Conservation (phyloP, 2,329 filamentous ascomycete genomes). For the Diplodia sapinea region DNA sequence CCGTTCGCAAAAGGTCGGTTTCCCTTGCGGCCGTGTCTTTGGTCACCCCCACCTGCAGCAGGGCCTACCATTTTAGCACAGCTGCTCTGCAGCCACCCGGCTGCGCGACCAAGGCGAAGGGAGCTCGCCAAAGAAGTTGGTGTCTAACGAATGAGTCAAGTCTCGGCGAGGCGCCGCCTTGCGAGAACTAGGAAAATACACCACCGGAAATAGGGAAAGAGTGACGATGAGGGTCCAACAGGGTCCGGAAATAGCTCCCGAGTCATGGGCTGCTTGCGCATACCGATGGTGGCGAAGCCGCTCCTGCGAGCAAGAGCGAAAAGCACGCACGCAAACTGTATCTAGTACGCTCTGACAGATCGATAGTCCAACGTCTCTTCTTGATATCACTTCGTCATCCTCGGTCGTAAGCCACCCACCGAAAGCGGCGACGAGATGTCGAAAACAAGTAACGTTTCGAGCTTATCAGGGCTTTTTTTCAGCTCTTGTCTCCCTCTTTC, state of each 20-base stretch:
- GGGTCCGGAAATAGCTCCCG: background rate
- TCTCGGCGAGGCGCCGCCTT: background rate
- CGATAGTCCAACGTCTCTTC: background rate
- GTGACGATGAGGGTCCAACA: background rate
- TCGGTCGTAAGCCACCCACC: background rate
- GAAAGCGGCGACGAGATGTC: background rate
- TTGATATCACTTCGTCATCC: background rate
- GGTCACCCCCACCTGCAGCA: conserved; percentile 6
- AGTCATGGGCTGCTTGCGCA: background rate
- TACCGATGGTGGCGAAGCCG: background rate
- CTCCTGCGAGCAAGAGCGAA: background rate
- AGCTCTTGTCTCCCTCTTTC: background rate
- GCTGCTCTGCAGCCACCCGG: conserved; percentile 2
- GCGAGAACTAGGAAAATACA: background rate
- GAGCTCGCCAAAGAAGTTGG: background rate
- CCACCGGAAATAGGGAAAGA: background rate
- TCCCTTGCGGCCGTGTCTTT: conserved; percentile 1
- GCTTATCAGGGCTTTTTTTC: background rate
- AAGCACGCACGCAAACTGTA: background rate
- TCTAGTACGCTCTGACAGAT: background rate
- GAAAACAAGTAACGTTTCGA: background rate
- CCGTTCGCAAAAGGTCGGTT: background rate
- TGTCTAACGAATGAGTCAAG: background rate
- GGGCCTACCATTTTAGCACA: background rate
- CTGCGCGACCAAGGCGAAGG: conserved; percentile 8